A percentile compares a stretch with the other conserved stretches of the same genome.
Evolutionary conservation across 805 yeast genomes (phyloP).

Genomic region (Candida ipomoeae): DNA sequence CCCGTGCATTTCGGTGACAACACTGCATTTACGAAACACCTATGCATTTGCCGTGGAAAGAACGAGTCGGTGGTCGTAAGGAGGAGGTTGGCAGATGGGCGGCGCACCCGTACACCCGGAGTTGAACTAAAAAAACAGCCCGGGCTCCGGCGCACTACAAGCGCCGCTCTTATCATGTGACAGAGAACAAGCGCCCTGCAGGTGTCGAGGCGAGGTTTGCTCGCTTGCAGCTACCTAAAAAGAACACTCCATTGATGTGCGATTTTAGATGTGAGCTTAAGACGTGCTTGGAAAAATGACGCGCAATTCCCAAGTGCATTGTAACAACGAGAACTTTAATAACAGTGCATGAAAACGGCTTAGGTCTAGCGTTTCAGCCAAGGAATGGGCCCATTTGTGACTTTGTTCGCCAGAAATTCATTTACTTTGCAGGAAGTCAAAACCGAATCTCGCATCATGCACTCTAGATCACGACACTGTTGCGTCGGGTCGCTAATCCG

Average conservation of each 20-base stretch:
- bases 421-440: not conserved
- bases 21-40: not conserved
- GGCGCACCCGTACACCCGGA: not conserved
- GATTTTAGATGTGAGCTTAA: not conserved
- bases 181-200: not conserved
- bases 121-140: not conserved
- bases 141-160: not conserved
- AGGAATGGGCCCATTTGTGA: not conserved
- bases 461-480: not conserved
- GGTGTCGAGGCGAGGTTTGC: not conserved
- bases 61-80: not conserved
- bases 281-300: not conserved
- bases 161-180: constrained; percentile 2
- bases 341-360: not conserved
- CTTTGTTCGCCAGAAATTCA: not conserved
- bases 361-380: no score
- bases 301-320: not conserved
- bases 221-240: not conserved
- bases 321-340: not conserved
- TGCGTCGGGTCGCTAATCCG: not conserved
- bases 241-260: not conserved
- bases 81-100: not conserved
- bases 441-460: not conserved
- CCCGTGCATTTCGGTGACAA: not conserved
- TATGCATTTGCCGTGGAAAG: not conserved